Conservation (phyloP, 2,329 filamentous ascomycete species). For the Zasmidium cellare region DNA sequence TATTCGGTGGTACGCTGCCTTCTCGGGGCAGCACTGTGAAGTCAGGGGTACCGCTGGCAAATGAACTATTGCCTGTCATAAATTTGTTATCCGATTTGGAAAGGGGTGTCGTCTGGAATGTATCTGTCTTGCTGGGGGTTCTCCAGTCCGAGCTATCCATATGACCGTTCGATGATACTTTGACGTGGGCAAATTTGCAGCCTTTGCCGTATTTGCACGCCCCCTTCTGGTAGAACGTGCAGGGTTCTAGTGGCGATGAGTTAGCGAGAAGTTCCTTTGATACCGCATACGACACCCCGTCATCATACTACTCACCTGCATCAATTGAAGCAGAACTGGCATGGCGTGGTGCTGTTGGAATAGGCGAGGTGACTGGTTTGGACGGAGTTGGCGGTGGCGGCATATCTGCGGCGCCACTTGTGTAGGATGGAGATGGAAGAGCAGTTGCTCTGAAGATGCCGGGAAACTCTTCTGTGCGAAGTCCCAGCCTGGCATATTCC, state of each 20-base stretch:
- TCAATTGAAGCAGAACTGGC: background rate
- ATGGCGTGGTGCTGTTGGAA: background rate
- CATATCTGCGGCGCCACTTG: background rate
- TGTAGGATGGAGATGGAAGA: slow-evolving; percentile 19
- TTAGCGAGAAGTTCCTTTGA: too few species aligned
- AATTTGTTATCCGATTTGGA: slow-evolving; percentile 23
- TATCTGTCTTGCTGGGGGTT: slow-evolving; percentile 8
- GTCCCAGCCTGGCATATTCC: slow-evolving; percentile 54
- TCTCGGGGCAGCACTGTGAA: slow-evolving; percentile 17
- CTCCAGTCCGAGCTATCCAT: slow-evolving; percentile 16
- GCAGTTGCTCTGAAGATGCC: slow-evolving; percentile 53
- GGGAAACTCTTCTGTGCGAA: slow-evolving; percentile 54
- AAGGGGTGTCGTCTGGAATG: slow-evolving; percentile 13
- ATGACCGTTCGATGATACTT: slow-evolving; percentile 14
- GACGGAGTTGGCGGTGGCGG: background rate
- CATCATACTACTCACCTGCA: too few species aligned
- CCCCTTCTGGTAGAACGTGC: slow-evolving; percentile 30
- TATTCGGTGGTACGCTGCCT: slow-evolving; percentile 23
- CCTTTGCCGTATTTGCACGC: slow-evolving; percentile 32
- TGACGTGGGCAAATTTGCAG: slow-evolving; percentile 30
- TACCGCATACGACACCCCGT: too few species aligned
- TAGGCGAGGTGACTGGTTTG: background rate
- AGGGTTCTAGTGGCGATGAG: slow-evolving; percentile 6
- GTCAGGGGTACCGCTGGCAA: background rate
- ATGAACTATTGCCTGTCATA: slow-evolving; percentile 15